Percentiles rank a stretch among this genome's conserved stretches.
These are phyloP conservation scores for Phoenix dactylifera DNA, from an alignment of 176 grass and related monocot genomes.

Conservation along the genomic window DNA sequence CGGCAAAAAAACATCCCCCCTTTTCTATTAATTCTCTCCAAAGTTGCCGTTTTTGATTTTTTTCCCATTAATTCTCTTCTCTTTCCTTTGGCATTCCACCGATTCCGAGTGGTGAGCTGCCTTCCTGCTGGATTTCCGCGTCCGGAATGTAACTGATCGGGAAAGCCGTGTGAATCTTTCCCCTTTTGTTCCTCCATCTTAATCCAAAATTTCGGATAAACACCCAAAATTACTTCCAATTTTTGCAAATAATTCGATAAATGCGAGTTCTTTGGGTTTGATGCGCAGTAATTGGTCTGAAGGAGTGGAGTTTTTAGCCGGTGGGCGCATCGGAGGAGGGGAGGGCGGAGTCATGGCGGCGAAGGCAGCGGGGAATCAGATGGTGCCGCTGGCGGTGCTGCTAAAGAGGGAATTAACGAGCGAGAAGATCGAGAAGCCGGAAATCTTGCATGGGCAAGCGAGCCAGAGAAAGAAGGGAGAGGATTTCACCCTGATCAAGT, in stretches of 20 bases:
- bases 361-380: conserved; percentile 11
- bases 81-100: not conserved
- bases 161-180: not conserved
- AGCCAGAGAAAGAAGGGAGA: conserved; percentile 78
- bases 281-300: too few relatives aligned
- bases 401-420: conserved; percentile 81
- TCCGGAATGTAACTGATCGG: not conserved
- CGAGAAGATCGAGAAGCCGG: conserved; percentile 78
- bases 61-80: not conserved
- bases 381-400: conserved; percentile 71
- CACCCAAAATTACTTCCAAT: too few relatives aligned
- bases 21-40: not conserved
- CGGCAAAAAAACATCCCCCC: not conserved
- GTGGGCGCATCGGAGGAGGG: not conserved
- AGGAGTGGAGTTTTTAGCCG: too few relatives aligned
- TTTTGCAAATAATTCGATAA: too few relatives aligned
- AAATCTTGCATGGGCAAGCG: conserved; percentile 76
- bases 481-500: conserved; percentile 72
- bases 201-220: too few relatives aligned
- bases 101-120: not conserved
- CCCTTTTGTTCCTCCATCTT: too few relatives aligned
- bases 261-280: too few relatives aligned
- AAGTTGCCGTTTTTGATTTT: not conserved
- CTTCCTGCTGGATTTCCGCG: not conserved
- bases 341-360: conserved; percentile 12